Evolutionary conservation across 1,284 basidiomycete species (phyloP).

Genomic region (Apiotrichum sp.): DNA sequence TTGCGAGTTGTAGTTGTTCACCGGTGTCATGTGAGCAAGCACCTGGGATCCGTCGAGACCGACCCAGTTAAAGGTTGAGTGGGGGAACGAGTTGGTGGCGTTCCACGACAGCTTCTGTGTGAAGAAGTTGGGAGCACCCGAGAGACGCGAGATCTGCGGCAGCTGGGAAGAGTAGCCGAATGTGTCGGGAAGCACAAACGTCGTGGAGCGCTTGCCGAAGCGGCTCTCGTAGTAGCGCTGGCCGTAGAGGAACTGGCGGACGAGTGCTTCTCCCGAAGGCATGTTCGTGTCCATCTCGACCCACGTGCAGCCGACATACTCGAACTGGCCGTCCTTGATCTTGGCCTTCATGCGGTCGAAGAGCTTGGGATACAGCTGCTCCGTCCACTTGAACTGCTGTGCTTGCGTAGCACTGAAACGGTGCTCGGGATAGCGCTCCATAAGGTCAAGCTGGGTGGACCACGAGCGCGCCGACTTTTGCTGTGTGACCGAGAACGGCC

Average conservation of each 20-base stretch:
- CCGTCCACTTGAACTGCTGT: slow-evolving; percentile 95
- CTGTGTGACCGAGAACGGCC: slow-evolving; percentile 91
- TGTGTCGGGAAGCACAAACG: slow-evolving; percentile 67
- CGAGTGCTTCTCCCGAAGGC: slow-evolving; percentile 83
- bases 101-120: slow-evolving; percentile 74
- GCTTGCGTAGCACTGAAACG: slow-evolving; percentile 85
- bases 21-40: slow-evolving; percentile 89
- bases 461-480: slow-evolving; percentile 95
- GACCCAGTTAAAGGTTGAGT: slow-evolving; percentile 96
- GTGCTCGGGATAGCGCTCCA: slow-evolving; percentile 94
- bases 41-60: slow-evolving; percentile 66
- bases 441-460: slow-evolving; percentile 82
- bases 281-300: slow-evolving; percentile 86
- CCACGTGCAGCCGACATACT: slow-evolving; percentile 47
- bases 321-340: slow-evolving; percentile 72
- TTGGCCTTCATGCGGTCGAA: slow-evolving; percentile 75
- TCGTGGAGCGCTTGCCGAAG: slow-evolving; percentile 69
- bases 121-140: slow-evolving; percentile 93
- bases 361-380: slow-evolving; percentile 79
- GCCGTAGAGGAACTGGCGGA: slow-evolving; percentile 85
- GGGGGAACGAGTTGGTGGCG: slow-evolving; percentile 72
- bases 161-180: slow-evolving; percentile 85
- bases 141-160: slow-evolving; percentile 77
- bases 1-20: slow-evolving; percentile 50
- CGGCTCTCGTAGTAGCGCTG: slow-evolving; percentile 80